phyloP scores from a whole-genome alignment of 305 asterid species.

The Fraxinus sp. region DNA sequence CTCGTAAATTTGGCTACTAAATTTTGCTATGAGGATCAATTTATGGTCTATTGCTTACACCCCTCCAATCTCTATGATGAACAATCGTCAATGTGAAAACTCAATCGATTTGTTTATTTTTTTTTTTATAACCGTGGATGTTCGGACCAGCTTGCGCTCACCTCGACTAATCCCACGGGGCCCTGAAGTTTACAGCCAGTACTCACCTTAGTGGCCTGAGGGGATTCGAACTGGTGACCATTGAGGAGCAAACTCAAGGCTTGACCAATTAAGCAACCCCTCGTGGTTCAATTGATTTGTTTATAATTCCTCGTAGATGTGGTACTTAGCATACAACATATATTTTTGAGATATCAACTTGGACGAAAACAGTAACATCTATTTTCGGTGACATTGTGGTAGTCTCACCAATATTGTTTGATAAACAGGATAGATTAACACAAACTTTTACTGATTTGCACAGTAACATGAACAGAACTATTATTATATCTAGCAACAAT shows the following conservation, averaged over 20 bases:
- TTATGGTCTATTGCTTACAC: background rate
- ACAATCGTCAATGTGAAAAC: background rate
- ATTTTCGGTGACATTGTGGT: background rate
- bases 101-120: background rate
- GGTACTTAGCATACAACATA: background rate
- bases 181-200: too few relatives aligned
- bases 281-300: background rate
- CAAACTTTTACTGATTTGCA: background rate
- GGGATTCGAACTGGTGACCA: too few relatives aligned
- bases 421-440: background rate
- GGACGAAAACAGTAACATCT: background rate
- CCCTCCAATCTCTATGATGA: background rate
- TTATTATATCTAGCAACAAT: background rate
- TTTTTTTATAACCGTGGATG: too few relatives aligned
- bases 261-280: too few relatives aligned
- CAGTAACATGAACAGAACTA: background rate
- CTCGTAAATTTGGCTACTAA: background rate
- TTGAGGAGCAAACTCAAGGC: too few relatives aligned
- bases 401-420: conserved; percentile 1
- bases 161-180: too few relatives aligned
- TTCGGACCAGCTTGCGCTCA: too few relatives aligned
- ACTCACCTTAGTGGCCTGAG: too few relatives aligned
- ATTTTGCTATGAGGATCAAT: background rate
- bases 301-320: background rate
- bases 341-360: background rate